Conservation (phyloP, 1,284 basidiomycete genomes). For the Boletus holoroseus region DNA sequence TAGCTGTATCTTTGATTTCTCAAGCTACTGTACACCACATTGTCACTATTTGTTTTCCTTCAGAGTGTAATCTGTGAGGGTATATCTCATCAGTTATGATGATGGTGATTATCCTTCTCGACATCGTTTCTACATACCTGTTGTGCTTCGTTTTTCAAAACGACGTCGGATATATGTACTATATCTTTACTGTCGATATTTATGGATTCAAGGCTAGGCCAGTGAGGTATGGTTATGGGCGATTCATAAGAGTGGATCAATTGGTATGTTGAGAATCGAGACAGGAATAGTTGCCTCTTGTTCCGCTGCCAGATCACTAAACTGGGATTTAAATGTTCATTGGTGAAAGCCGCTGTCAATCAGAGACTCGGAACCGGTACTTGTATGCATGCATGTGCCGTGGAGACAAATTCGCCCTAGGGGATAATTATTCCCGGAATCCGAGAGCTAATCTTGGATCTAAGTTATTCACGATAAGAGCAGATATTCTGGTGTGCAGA, state of each 20-base stretch:
- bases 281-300: background rate
- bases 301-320: background rate
- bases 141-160: background rate
- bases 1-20: background rate
- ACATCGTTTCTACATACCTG: background rate
- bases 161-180: background rate
- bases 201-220: background rate
- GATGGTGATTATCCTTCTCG: background rate
- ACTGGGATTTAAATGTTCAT: no score
- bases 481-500: background rate
- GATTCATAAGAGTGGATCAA: background rate
- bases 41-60: background rate
- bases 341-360: background rate
- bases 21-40: background rate
- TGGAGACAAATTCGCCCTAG: background rate
- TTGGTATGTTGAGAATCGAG: background rate
- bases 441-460: background rate
- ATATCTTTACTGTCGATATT: background rate
- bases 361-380: background rate
- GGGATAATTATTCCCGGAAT: background rate
- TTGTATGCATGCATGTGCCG: no score
- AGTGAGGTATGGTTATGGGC: background rate
- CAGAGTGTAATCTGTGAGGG: background rate
- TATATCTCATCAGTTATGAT: background rate
- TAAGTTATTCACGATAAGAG: background rate